These are phyloP conservation scores for Tilletia horrida DNA, from an alignment of 1,284 basidiomycete species.

Conservation along the genomic window DNA sequence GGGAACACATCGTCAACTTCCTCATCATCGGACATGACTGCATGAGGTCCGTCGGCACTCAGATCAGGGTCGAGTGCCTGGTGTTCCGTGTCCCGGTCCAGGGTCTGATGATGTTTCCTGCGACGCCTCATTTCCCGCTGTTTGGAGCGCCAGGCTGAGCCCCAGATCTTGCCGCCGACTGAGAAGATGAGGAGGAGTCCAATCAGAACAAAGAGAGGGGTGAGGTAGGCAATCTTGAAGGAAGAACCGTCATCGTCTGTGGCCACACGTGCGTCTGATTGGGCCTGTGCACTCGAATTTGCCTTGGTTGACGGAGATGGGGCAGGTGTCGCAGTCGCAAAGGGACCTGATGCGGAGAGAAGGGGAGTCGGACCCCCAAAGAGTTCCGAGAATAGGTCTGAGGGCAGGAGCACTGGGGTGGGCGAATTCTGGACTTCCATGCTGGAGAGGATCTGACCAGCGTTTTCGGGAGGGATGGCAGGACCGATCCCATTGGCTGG, in stretches of 20 bases:
- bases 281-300: not conserved
- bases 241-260: not conserved
- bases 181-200: constrained; percentile 37
- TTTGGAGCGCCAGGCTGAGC: constrained; percentile 28
- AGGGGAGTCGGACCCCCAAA: not conserved
- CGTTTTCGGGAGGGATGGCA: not conserved
- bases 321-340: not conserved
- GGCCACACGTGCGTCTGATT: not conserved
- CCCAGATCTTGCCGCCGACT: constrained; percentile 41
- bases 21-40: not conserved
- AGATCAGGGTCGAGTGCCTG: constrained; percentile 7
- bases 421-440: constrained; percentile 6
- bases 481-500: not conserved
- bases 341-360: not conserved
- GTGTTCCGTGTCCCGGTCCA: constrained; percentile 12
- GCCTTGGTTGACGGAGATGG: not conserved
- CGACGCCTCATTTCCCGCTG: constrained; percentile 10
- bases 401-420: constrained; percentile 7
- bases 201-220: constrained; percentile 36
- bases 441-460: constrained; percentile 9
- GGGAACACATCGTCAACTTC: not conserved
- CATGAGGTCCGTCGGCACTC: constrained; percentile 11
- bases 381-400: not conserved
- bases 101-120: constrained; percentile 9
- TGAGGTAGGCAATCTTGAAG: constrained; percentile 41